A percentile compares a stretch with the other conserved stretches of the same genome.
phyloP scores from a whole-genome alignment of 768 basidiomycete genomes.

The Tephrocybe sp. region DNA sequence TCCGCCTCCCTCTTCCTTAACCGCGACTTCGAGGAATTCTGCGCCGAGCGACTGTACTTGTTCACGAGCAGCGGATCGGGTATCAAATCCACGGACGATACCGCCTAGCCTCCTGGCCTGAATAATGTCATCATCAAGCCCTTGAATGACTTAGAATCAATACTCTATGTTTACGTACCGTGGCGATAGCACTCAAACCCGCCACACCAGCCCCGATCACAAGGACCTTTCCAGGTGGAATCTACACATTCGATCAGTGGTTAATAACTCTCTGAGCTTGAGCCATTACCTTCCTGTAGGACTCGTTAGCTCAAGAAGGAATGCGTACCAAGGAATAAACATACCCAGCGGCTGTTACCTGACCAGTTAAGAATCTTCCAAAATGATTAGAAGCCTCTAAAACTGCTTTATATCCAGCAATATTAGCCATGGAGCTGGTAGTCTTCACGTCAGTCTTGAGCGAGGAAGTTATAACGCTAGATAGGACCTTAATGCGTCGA shows the following conservation, averaged over 20 bases:
- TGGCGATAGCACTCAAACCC: conserved; percentile 85
- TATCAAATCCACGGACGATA: conserved; percentile 87
- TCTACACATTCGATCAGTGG: conserved; percentile 38
- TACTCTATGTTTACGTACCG: conserved; percentile 40
- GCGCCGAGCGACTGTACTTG: conserved; percentile 90
- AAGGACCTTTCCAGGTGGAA: conserved; percentile 83
- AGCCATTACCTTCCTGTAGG: conserved; percentile 30
- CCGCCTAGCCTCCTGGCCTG: conserved; percentile 83
- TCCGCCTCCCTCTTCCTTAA: conserved; percentile 82
- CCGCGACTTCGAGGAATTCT: conserved; percentile 81
- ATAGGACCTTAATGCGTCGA: conserved; percentile 78
- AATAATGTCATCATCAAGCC: conserved; percentile 1
- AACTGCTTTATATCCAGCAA: conserved; percentile 91
- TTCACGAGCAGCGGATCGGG: conserved; percentile 81
- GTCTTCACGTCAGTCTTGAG: conserved; percentile 4
- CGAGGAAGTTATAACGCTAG: background rate
- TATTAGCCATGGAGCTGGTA: conserved; percentile 88
- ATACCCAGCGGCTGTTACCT: conserved; percentile 88
- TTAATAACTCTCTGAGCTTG: background rate
- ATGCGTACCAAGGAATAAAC: conserved; percentile 24
- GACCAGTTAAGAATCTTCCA: conserved; percentile 86
- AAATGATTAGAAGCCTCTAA: conserved; percentile 89
- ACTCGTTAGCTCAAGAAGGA: background rate
- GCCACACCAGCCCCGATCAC: conserved; percentile 90
- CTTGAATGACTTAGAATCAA: background rate